Evolutionary conservation across 208 protist genomes (phyloP), one percentile per base, ranked within the genome.

Genomic region (Leishmania martiniquensis): DNA sequence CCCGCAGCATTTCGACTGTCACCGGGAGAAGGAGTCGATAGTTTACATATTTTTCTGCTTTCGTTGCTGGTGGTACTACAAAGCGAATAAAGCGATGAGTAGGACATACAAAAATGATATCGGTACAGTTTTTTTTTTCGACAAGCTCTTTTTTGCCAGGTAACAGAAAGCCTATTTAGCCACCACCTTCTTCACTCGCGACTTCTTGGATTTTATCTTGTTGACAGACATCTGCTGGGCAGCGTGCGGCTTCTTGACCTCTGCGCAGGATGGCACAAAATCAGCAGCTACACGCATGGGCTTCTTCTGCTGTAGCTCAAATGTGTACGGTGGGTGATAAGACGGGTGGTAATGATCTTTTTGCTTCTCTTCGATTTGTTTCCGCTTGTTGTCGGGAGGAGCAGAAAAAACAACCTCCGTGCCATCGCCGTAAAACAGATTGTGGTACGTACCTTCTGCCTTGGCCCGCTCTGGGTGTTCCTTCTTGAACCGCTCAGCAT

Each of bases 251-350:
- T 85, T 63, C 10, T 85, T 72, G 10, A 88, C 85, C 12, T 83
- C 72, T 37, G 93, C 93, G 83, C 93, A 97, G 5, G 89, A 78
- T 25, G 91, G 93, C 77, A 93, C 91, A 84, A 97, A 97, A 82
- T 95, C 87, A 5, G 76, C 66, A 45, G 82, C 9, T 51, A 97
- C 93, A 66, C 86, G 91, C 78, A 91, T 75, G 10, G 78, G 45
- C 60, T 87, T 87, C 51, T 75, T 77, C 29, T 77, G 62, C 25
- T 70, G 17, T 10, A 78, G 78, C 9, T 93, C 78, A 70, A 86
- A 86, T 9, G 29, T 51, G 39, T 54, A 55, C 49, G 75, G 69
- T 37, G 71, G 63, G 37, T 71, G 78, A 34, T 78, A 87, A 2
- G 77, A 75, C 44, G 78, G 90, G 2, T 81, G 72, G 2, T 75